Percentiles rank a stretch among this genome's conserved stretches.
Evolutionary conservation across 2,329 filamentous ascomycete genomes (phyloP).

Genomic region (Penicillium sp.): DNA sequence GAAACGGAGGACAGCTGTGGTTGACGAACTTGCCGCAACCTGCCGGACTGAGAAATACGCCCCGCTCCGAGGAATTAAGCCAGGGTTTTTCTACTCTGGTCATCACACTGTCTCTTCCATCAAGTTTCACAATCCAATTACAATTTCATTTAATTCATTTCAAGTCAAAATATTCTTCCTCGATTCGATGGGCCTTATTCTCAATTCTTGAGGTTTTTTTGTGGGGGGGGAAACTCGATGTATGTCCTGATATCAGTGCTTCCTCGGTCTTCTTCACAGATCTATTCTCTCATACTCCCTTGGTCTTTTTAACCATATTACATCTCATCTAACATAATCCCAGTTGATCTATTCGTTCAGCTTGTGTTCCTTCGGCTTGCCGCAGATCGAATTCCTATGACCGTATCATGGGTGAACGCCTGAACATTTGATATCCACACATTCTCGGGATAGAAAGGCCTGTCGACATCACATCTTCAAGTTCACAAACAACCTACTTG

Average conservation of each 20-base stretch:
- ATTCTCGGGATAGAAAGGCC: slow-evolving; percentile 6
- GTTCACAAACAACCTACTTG: background rate
- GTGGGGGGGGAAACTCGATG: slow-evolving; percentile 6
- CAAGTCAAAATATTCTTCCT: background rate
- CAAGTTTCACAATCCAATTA: slow-evolving; percentile 13
- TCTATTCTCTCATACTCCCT: slow-evolving; percentile 4
- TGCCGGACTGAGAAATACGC: slow-evolving; percentile 38
- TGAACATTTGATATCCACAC: slow-evolving; percentile 22
- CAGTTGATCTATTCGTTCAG: slow-evolving; percentile 4
- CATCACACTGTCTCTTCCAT: slow-evolving; percentile 12
- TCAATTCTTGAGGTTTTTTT: background rate
- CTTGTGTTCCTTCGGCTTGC: slow-evolving; percentile 2
- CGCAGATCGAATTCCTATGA: slow-evolving; percentile 14
- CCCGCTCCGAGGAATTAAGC: slow-evolving; percentile 22
- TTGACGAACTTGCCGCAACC: slow-evolving; percentile 9
- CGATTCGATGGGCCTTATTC: background rate
- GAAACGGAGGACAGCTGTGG: background rate
- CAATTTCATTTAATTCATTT: slow-evolving; percentile 1
- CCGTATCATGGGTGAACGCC: slow-evolving; percentile 26
- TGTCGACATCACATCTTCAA: background rate
- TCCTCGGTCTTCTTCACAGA: slow-evolving; percentile 4
- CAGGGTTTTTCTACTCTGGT: slow-evolving; percentile 10
- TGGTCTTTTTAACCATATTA: background rate
- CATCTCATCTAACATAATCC: background rate
- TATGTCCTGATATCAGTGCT: slow-evolving; percentile 12